Evolutionary conservation across 176 grass and related monocot species (phyloP).

Genomic region (Calamus simplicifolius): DNA sequence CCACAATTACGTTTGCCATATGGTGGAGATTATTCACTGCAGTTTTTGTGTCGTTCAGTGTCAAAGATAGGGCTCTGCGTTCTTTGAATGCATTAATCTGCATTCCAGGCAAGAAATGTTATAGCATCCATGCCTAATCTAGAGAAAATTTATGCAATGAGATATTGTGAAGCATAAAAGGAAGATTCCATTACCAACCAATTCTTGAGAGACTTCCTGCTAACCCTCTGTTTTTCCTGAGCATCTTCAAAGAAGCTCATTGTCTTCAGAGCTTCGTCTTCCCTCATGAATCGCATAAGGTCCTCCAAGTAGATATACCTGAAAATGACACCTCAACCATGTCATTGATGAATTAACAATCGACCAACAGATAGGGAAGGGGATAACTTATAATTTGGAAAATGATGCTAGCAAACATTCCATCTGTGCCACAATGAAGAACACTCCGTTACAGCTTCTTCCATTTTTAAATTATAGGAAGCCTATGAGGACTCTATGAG

Average conservation of each 20-base stretch:
- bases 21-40: slow-evolving; percentile 95
- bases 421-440: too few species aligned
- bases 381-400: too few species aligned
- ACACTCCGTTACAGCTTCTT: too few species aligned
- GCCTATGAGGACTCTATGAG: too few species aligned
- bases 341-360: too few species aligned
- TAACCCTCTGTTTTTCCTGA: slow-evolving; percentile 59
- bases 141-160: too few species aligned
- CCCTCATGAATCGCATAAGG: slow-evolving; percentile 76
- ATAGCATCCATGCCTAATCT: too few species aligned
- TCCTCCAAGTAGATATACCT: slow-evolving; percentile 85
- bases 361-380: too few species aligned
- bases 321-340: too few species aligned
- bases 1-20: slow-evolving; percentile 74
- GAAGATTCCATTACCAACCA: slow-evolving; percentile 52
- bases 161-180: not conserved
- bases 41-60: slow-evolving; percentile 96
- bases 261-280: slow-evolving; percentile 63
- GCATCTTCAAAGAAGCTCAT: slow-evolving; percentile 84
- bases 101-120: slow-evolving; percentile 4
- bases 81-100: slow-evolving; percentile 85
- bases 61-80: slow-evolving; percentile 84
- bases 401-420: too few species aligned
- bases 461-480: too few species aligned
- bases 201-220: slow-evolving; percentile 77